Conservation (phyloP, 805 yeast species). For the Metschnikowia cerradonensis region DNA sequence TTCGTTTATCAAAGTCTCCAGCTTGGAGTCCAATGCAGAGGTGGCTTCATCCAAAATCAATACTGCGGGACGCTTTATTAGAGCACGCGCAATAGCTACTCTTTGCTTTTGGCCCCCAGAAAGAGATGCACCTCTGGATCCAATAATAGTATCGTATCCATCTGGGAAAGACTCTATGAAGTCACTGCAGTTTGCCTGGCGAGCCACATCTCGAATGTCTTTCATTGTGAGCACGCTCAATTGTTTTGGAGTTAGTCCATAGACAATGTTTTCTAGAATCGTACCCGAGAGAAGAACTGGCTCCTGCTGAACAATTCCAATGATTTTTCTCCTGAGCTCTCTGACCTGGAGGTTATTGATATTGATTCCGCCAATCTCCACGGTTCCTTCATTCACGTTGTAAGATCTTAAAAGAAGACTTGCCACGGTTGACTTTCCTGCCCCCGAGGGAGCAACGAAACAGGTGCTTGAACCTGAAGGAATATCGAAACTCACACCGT, state of each 20-base stretch:
- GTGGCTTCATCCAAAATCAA: constrained; percentile 69
- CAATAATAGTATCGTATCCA: constrained; percentile 55
- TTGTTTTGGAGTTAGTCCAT: constrained; percentile 43
- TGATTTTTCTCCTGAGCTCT: constrained; percentile 43
- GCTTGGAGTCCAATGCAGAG: constrained; percentile 53
- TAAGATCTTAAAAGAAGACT: constrained; percentile 51
- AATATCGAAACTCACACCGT: constrained; percentile 35
- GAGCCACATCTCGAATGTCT: constrained; percentile 40
- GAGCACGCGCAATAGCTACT: constrained; percentile 70
- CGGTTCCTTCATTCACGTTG: constrained; percentile 45
- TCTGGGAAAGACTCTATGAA: constrained; percentile 54
- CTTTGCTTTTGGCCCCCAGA: constrained; percentile 80
- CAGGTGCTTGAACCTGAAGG: constrained; percentile 36
- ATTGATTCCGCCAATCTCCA: constrained; percentile 49
- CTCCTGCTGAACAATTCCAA: constrained; percentile 62
- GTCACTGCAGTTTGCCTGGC: constrained; percentile 56
- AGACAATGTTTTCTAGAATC: constrained; percentile 51
- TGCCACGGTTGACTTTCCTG: constrained; percentile 60
- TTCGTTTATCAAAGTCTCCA: constrained; percentile 45
- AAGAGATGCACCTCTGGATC: constrained; percentile 52
- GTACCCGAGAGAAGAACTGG: constrained; percentile 56
- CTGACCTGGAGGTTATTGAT: constrained; percentile 46
- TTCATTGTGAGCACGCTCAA: constrained; percentile 35
- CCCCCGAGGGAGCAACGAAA: constrained; percentile 56
- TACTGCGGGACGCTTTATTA: constrained; percentile 61